Base-by-base conservation (phyloP, 1,284 basidiomycete species). In the Ganoderma resinaceum region DNA sequence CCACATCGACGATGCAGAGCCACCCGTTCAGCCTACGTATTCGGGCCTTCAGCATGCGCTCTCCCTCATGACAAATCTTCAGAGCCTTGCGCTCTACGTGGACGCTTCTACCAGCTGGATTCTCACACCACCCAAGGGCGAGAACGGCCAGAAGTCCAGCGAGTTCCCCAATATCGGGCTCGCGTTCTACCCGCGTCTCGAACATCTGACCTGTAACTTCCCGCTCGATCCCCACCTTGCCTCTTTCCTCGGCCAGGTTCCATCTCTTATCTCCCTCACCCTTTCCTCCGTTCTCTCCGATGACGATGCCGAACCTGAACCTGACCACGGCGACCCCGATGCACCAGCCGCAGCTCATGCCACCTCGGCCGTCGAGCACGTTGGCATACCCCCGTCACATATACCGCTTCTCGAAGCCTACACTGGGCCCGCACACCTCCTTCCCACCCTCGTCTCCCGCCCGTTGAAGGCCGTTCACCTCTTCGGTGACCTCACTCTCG, bases 401-500 rank as follows among this genome's bases (percentile, higher is more conserved):
- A 78, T 91, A 37, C 88, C 89, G 23, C 70, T 74, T 66, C 81
- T 93, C 67, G 78, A 81, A 63, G 85, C 87, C 37, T 90, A 92
- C 77, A 84, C 85, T 64, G 91, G 91, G 40, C 87, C 90, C 26
- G 80, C 85, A 52, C 80, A 83, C 60, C 83, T 83, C 42, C 89
- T 91, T 26, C 78, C 82, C 66, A 80, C 92, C 72, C 83, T 90
- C 2, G 89, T 89, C 62, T 86, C 88, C 20, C 86, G 91, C 26
- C 91, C 91, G 11, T 82, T 93, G 58, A 80, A 85, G 70, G 84
- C 83, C 75, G 83, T 93, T 55, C 86, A 89, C 75, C 83, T 93
- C 66, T 85, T 84, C 33, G 85, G 87, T 46, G 85, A 87, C 78
- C 79, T 91, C 69, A 80, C 84, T 23, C 84, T 87, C 70, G 84